Conservation (phyloP, 805 yeast species). For the Candida vaughaniae region DNA sequence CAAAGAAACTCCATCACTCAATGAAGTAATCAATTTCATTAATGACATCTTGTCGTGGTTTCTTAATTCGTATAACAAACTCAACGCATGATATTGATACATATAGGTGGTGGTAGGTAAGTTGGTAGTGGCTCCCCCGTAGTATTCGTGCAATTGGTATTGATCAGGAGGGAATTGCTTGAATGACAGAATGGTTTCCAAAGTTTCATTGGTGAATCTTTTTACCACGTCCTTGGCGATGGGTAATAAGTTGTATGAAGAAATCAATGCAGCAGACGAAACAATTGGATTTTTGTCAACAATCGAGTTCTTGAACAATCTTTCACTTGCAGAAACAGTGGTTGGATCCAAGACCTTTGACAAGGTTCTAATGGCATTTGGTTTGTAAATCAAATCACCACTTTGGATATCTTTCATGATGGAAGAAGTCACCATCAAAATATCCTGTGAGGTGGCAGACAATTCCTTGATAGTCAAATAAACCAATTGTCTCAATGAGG, state of each 20-base stretch:
- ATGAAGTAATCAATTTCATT: constrained; percentile 82
- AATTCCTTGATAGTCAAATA: constrained; percentile 93
- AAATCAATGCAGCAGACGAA: constrained; percentile 90
- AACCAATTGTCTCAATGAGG: constrained; percentile 86
- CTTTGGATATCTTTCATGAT: constrained; percentile 97
- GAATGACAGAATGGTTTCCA: constrained; percentile 76
- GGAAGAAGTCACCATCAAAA: constrained; percentile 95
- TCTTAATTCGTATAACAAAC: constrained; percentile 81
- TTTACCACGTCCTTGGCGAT: constrained; percentile 89
- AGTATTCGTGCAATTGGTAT: constrained; percentile 54
- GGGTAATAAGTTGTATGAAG: constrained; percentile 87
- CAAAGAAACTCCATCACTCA: constrained; percentile 57
- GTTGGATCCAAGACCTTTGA: constrained; percentile 85
- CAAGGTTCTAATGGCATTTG: constrained; percentile 91
- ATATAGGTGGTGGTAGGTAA: constrained; percentile 71
- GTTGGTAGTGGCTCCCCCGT: constrained; percentile 48
- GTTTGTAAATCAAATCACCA: constrained; percentile 81
- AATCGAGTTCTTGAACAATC: constrained; percentile 87
- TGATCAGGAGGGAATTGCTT: constrained; percentile 52
- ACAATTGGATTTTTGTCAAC: constrained; percentile 87
- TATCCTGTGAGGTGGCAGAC: constrained; percentile 80
- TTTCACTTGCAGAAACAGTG: constrained; percentile 90
- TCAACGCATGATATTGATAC: constrained; percentile 95
- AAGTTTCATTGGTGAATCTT: constrained; percentile 91
- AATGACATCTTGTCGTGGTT: constrained; percentile 93